Base-by-base conservation (phyloP, 768 basidiomycete genomes). In the Lactarius deliciosus region DNA sequence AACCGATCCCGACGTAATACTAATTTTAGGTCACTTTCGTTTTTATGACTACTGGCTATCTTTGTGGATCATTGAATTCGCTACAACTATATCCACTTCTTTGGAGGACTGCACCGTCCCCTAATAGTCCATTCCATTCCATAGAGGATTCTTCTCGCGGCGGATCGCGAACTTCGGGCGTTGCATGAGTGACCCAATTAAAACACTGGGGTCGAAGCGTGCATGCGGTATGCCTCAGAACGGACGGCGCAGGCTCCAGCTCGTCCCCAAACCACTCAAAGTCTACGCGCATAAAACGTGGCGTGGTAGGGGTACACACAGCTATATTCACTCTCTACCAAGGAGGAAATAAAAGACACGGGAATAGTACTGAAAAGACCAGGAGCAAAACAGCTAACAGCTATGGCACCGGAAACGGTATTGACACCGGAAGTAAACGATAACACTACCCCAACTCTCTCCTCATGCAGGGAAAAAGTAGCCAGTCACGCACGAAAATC, bases 391-490 rank as follows among this genome's bases (percentile, higher is more conserved):
- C 41, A 47, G 38, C 55, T 30, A 34, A 30, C 13, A 56, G 34
- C 53, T 38, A 45, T 40, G 18, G 38, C n/a, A 32, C 53, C 55
- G 10, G 34, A 10, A 50, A 30, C n/a, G 45, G 47, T 32, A 57
- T 45, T 32, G 36, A 63, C 50, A 82, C 64, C 78, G 91, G 30
- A 79, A 84, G 18, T 78, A 81, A 10, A 75, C 50, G 50, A 53
- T 25, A 82, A 56, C 83, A 84, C 18, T 91, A 92, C 72, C 86
- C 86, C 1, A 88, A 88, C 70, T 76, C 85, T 60, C 36, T 58
- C 36, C 64, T 69, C 25, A 41, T 50, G 13, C 77, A 77, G 25
- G 81, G 32, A 32, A 36, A 36, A 36, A 36, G 36, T 10, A 86
- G 86, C 70, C 10, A 36, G 36, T 82, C 81, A 34, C 80, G 77